A percentile compares a stretch with the other conserved stretches of the same genome.
phyloP scores from a whole-genome alignment of 1,139 yeast species.

The Pichia sp. region DNA sequence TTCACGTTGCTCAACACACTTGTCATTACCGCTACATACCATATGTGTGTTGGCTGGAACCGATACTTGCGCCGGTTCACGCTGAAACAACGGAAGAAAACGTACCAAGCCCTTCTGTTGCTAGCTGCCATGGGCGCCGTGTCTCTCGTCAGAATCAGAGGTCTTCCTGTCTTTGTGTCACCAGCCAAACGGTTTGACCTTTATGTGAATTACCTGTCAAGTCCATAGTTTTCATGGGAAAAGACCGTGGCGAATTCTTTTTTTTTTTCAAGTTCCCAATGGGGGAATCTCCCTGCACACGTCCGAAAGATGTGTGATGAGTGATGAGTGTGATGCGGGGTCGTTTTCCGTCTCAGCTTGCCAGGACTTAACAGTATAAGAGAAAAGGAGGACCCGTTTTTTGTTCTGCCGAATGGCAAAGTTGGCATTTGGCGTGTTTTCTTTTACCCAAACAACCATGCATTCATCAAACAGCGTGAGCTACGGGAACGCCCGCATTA shows the following conservation, averaged over 20 bases:
- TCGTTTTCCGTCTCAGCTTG: too few species aligned
- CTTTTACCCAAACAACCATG: background rate
- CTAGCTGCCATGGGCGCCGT: conserved; percentile 15
- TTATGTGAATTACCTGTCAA: background rate
- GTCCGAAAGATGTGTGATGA: too few species aligned
- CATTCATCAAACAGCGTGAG: background rate
- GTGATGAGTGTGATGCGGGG: background rate
- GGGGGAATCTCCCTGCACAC: background rate
- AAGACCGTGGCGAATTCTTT: too few species aligned
- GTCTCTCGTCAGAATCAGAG: conserved; percentile 1
- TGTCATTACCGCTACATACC: conserved; percentile 33
- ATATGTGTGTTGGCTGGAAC: conserved; percentile 36
- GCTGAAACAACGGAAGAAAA: conserved; percentile 18
- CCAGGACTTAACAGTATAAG: too few species aligned
- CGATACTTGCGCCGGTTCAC: conserved; percentile 27
- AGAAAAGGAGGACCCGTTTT: background rate
- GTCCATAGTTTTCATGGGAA: too few species aligned
- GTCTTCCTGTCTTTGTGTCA: conserved; percentile 1
- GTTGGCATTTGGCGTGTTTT: background rate
- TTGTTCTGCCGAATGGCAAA: background rate
- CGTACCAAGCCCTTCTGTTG: conserved; percentile 19
- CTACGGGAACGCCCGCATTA: background rate
- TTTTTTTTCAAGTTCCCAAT: too few species aligned
- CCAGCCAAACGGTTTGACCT: conserved; percentile 3
- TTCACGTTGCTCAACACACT: conserved; percentile 14